A percentile compares a stretch with the other conserved stretches of the same genome.
Conservation (phyloP, 176 grass and related monocot species). For the Avena atlantica region DNA sequence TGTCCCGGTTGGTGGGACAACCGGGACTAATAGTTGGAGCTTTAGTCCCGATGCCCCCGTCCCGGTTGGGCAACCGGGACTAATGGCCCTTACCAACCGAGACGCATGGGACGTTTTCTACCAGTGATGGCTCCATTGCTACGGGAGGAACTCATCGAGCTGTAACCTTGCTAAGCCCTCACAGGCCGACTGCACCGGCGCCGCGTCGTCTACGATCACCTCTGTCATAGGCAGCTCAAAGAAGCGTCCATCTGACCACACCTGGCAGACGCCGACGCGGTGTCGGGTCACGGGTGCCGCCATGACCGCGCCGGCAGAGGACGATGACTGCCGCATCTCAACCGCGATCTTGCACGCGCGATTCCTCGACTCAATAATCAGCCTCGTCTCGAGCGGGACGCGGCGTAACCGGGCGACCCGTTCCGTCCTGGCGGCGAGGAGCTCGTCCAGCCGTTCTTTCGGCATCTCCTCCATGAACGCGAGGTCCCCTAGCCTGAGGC, state of each 20-base stretch:
- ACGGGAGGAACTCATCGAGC: too few relatives aligned
- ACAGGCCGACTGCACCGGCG: too few relatives aligned
- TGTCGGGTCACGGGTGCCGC: not conserved
- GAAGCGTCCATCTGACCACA: not conserved
- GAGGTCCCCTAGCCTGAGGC: not conserved
- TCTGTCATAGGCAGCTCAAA: too few relatives aligned
- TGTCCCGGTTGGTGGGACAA: too few relatives aligned
- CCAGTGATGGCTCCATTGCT: too few relatives aligned
- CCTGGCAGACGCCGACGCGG: not conserved
- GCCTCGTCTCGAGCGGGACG: not conserved
- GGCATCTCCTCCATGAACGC: not conserved
- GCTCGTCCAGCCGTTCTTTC: not conserved
- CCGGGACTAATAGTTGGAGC: too few relatives aligned
- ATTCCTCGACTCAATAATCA: not conserved
- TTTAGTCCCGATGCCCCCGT: too few relatives aligned
- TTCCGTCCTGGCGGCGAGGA: not conserved
- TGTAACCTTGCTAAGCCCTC: too few relatives aligned
- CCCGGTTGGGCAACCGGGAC: too few relatives aligned
- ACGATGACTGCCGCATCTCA: not conserved
- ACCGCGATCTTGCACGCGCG: not conserved
- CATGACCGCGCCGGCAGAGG: not conserved
- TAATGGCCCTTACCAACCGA: too few relatives aligned
- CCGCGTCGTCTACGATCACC: too few relatives aligned
- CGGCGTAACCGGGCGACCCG: not conserved
- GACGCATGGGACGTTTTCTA: too few relatives aligned